Evolutionary conservation across 2,329 filamentous ascomycete genomes (phyloP).

Genomic region (Raffaelea arxii): DNA sequence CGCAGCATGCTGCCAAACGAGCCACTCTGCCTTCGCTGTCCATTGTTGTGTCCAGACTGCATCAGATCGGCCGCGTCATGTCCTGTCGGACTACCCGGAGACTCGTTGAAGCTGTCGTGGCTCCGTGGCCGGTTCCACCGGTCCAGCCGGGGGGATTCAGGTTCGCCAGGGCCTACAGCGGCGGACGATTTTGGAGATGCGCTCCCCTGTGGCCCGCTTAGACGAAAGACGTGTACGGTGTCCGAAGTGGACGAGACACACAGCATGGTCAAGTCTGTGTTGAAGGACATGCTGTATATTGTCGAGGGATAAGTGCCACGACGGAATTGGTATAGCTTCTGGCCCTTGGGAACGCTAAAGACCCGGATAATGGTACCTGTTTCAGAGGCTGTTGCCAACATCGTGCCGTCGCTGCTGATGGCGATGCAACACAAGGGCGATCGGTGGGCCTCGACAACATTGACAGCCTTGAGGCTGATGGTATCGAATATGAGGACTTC

Average conservation of each 20-base stretch:
- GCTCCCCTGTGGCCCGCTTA: conserved; percentile 39
- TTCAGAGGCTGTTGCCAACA: conserved; percentile 90
- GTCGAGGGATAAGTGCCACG: conserved; percentile 90
- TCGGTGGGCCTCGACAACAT: conserved; percentile 90
- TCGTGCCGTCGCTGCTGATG: conserved; percentile 82
- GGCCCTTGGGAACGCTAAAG: conserved; percentile 81
- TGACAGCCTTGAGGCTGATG: conserved; percentile 79
- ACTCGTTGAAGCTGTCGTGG: conserved; percentile 47
- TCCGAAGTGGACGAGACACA: conserved; percentile 95
- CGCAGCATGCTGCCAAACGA: conserved; percentile 84
- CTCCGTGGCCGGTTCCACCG: conserved; percentile 45
- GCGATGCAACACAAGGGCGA: conserved; percentile 85
- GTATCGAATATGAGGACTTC: conserved; percentile 92
- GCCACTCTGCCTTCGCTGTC: conserved; percentile 49
- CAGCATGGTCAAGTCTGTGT: conserved; percentile 81
- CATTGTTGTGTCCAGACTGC: conserved; percentile 16
- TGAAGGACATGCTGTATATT: conserved; percentile 99
- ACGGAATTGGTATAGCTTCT: conserved; percentile 93
- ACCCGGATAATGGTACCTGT: conserved; percentile 96
- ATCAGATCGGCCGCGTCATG: conserved; percentile 35
- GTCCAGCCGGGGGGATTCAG: conserved; percentile 33
- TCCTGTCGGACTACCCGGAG: conserved; percentile 31
- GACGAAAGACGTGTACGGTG: conserved; percentile 91
- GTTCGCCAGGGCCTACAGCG: conserved; percentile 16
- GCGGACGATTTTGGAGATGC: background rate